Percentiles rank a stretch among this genome's conserved stretches.
Conservation (phyloP, 208 protist species). For the Crithidia mellificae region DNA sequence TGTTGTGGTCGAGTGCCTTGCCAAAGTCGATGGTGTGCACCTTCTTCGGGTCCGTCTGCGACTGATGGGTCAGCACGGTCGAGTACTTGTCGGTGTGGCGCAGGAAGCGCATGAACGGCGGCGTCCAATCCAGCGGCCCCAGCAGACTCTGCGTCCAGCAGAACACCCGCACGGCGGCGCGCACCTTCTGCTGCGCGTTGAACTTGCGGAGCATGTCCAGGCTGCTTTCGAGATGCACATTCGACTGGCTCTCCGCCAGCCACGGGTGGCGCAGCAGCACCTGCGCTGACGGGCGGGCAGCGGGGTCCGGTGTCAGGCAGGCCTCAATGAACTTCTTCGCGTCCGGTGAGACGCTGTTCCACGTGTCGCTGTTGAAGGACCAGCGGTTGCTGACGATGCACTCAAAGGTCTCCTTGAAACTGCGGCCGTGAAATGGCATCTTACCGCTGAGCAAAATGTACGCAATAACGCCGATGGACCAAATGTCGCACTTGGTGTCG, state of each 20-base stretch:
- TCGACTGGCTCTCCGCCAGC: conserved; percentile 48
- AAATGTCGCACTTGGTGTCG: conserved; percentile 81
- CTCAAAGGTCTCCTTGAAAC: conserved; percentile 67
- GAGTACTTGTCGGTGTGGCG: conserved; percentile 70
- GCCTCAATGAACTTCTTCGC: conserved; percentile 64
- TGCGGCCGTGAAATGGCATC: conserved; percentile 72
- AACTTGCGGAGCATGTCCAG: conserved; percentile 54
- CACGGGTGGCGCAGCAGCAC: conserved; percentile 70
- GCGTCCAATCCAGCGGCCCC: conserved; percentile 57
- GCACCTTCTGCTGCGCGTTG: conserved; percentile 68
- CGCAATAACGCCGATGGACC: conserved; percentile 84
- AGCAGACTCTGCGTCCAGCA: conserved; percentile 65
- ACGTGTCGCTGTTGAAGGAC: conserved; percentile 54
- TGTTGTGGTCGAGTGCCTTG: conserved; percentile 47
- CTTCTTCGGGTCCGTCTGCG: conserved; percentile 65
- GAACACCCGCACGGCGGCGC: conserved; percentile 67
- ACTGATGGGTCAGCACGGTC: conserved; percentile 63
- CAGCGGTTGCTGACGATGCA: conserved; percentile 63
- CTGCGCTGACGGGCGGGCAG: conserved; percentile 59
- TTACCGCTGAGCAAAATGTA: conserved; percentile 80
- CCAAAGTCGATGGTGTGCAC: conserved; percentile 77
- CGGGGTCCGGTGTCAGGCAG: conserved; percentile 73
- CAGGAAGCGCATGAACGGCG: conserved; percentile 85
- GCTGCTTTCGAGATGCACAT: conserved; percentile 54
- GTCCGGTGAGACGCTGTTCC: conserved; percentile 47